These are phyloP conservation scores for Gracilaria domingensis DNA, from an alignment of 23 red algal species.

Conservation along the genomic window DNA sequence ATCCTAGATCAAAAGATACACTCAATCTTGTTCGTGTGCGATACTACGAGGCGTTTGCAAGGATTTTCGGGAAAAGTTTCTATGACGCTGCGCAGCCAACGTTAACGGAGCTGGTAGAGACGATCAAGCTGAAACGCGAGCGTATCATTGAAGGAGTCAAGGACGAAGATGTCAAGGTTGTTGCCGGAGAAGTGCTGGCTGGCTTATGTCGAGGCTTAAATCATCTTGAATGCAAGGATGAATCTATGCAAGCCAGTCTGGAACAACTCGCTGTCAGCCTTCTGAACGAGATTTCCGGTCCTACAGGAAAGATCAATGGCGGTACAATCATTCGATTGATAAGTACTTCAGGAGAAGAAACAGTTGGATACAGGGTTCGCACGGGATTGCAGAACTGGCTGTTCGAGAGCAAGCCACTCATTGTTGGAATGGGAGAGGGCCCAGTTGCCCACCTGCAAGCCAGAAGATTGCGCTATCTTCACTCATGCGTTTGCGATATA, in stretches of 20 bases:
- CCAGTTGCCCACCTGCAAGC: slow-evolving; percentile 79
- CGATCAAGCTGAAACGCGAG: slow-evolving; percentile 55
- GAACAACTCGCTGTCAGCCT: slow-evolving; percentile 31
- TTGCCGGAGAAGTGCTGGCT: slow-evolving; percentile 76
- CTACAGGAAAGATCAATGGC: slow-evolving; percentile 73
- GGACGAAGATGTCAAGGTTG: slow-evolving; percentile 71
- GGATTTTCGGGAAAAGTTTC: slow-evolving; percentile 61
- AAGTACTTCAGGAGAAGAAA: slow-evolving; percentile 38
- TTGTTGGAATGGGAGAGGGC: slow-evolving; percentile 64
- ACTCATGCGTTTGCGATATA: slow-evolving; percentile 73
- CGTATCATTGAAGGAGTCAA: slow-evolving; percentile 69
- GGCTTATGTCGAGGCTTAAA: slow-evolving; percentile 80
- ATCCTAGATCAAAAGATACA: slow-evolving; percentile 72
- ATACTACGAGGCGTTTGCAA: slow-evolving; percentile 61
- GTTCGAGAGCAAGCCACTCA: slow-evolving; percentile 50
- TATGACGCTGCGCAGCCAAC: slow-evolving; percentile 55
- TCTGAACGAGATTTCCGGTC: slow-evolving; percentile 69
- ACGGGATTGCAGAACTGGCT: slow-evolving; percentile 40
- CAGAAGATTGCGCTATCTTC: slow-evolving; percentile 72
- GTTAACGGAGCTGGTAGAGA: slow-evolving; percentile 48
- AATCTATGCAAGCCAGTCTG: background rate
- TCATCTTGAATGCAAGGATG: slow-evolving; percentile 39
- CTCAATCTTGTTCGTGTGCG: slow-evolving; percentile 66
- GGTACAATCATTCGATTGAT: slow-evolving; percentile 76
- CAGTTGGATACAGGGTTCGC: slow-evolving; percentile 44